Evolutionary conservation across 441 rosid species (phyloP), one percentile per base, ranked within the genome.

Genomic region (Euphorbia schlechtendalii): DNA sequence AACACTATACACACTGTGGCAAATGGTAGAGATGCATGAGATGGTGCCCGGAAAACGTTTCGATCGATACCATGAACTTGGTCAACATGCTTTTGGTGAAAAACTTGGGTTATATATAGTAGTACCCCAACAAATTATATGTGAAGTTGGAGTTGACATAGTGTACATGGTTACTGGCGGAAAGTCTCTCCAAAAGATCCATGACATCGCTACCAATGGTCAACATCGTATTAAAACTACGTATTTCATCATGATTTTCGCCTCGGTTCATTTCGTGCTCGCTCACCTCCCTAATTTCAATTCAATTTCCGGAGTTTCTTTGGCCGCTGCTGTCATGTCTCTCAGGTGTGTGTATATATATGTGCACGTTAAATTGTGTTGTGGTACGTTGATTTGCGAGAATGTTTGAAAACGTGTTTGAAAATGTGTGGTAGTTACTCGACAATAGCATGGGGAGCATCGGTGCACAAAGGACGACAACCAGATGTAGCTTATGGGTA

Each of bases 11-110:
- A 89, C 98, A 4, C 66, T 89, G 1, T 89, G 98, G 95, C 95
- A 89, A 66, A 92, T 87, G 98, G 98, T 92, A 65, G 89, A 92
- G 72, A 87, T 89, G 96, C 98, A 89, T 21, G 96, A 89, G 71
- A 87, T 87, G 84, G 81, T 89, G 10, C 91, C 88, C 0, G 93
- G 96, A 8, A 92, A 81, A 78, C 78, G 92, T 21, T 85, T 91
- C 3, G 96, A 91, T 51, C 66, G 96, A 76, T 87, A 89, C 76
- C 96, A 89, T 49, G 96, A 91, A 77, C 80, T 89, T 0, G 96
- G 93, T 0, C 96, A 91, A 63, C 64, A 84, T 40, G 95, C 96
- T 0, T 89, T 91, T 36, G 96, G 94, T 0, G 84, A 87, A 58
- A 92, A 87, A 74, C 86, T 89, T 0, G 96, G 96, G 1, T 82